Evolutionary conservation across 2,329 filamentous ascomycete genomes (phyloP), one percentile per base, ranked within the genome.

Genomic region (Apiospora arundinis): DNA sequence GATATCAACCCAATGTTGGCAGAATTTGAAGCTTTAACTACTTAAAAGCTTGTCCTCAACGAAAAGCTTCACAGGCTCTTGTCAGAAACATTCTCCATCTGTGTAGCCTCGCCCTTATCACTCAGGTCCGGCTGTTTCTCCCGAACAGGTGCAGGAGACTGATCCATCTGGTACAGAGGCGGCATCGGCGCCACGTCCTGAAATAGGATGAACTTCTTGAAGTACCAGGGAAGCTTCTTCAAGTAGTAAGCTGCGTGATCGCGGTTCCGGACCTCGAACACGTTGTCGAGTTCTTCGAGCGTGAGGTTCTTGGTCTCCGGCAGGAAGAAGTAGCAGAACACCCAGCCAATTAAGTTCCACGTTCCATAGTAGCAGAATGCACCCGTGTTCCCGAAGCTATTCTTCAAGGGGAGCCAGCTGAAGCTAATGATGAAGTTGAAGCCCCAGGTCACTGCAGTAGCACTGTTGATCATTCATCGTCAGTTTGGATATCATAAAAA

Each of bases 331-430:
- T 81, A 78, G 21, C 83, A 81, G 40, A 80, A 76, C 56, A 85
- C 78, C 72, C 84, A 85, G 42, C 83, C 84, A 4, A 84, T 68
- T 0, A 85, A 75, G 73, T 86, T 86, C 82, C 83, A 85, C 16
- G 74, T 82, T 2, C 82, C 84, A 69, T 86, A 86, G 77, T 82
- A 85, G 25, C 80, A 78, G 72, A 87, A 87, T 2, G 83, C 84
- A 46, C 85, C 85, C 71, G 84, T 81, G 9, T 82, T 79, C 46
- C 79, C 82, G 72, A 84, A 83, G 0, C 81, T 79, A 4, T 73
- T 73, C 63, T 83, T 78, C 68, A 86, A 76, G 16, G 81, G 80
- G 6, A 84, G 83, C 81, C 84, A 87, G 8, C 84, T 86, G 11
- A 84, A 78, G 28, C 82, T 76, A 68, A 74, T 71, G 69, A 74